Percentiles rank a stretch among this genome's conserved stretches.
Conservation (phyloP, 345 rosid genomes). For the Lagerstroemia speciosa region DNA sequence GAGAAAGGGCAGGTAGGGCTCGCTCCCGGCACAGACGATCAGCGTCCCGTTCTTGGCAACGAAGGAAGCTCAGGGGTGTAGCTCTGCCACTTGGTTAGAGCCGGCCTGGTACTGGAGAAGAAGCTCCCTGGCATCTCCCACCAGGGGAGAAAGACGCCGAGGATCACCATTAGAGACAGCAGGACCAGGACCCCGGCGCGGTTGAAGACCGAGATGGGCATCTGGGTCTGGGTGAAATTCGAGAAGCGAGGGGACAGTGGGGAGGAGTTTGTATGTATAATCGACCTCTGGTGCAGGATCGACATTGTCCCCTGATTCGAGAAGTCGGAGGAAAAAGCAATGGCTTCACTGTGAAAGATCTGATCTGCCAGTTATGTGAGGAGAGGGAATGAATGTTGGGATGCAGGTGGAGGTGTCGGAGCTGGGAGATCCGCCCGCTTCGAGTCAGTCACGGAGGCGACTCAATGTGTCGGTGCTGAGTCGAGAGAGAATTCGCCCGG, state of each 20-base stretch:
- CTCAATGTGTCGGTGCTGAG: background rate
- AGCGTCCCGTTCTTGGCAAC: slow-evolving; percentile 68
- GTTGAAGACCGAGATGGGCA: slow-evolving; percentile 41
- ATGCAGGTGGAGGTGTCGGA: background rate
- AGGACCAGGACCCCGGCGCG: slow-evolving; percentile 49
- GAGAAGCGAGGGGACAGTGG: slow-evolving; percentile 38
- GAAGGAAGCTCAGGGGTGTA: slow-evolving; percentile 54
- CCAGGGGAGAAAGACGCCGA: slow-evolving; percentile 77
- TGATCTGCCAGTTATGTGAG: background rate
- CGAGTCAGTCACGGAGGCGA: background rate
- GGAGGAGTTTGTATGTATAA: slow-evolving; percentile 38
- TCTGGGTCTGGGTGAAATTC: slow-evolving; percentile 28
- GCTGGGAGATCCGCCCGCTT: background rate
- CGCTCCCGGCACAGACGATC: slow-evolving; percentile 73
- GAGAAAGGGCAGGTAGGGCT: slow-evolving; percentile 77
- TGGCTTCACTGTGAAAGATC: background rate
- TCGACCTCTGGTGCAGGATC: slow-evolving; percentile 56
- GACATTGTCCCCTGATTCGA: slow-evolving; percentile 33
- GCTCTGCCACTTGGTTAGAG: slow-evolving; percentile 51
- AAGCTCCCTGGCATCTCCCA: slow-evolving; percentile 40
- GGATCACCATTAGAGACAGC: slow-evolving; percentile 50
- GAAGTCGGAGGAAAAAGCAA: background rate
- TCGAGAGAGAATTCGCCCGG: too few species aligned
- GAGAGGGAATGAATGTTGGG: background rate
- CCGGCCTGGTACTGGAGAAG: slow-evolving; percentile 25